Evolutionary conservation across 352 stramenopile species (phyloP).

Genomic region (Phytophthora multivora): DNA sequence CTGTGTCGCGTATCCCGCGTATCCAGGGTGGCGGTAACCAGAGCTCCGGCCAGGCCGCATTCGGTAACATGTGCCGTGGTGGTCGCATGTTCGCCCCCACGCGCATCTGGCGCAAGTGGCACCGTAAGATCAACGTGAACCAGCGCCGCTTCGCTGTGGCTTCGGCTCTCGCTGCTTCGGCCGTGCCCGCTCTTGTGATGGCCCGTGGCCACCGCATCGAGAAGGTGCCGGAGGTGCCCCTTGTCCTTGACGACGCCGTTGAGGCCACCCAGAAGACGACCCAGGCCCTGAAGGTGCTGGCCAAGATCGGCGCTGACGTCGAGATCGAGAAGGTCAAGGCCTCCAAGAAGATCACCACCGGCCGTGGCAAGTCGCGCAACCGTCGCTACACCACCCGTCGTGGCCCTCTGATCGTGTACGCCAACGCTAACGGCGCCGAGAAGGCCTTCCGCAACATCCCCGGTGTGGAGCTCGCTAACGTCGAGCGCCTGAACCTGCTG

Average conservation of each 20-base stretch:
- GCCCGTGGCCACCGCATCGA: conserved; percentile 98
- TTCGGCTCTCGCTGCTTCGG: conserved; percentile 97
- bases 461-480: conserved; percentile 96
- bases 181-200: conserved; percentile 97
- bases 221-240: conserved; percentile 96
- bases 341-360: conserved; percentile 97
- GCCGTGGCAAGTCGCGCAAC: conserved; percentile 99
- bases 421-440: conserved; percentile 92
- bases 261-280: conserved; percentile 96
- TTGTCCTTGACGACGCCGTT: conserved; percentile 95
- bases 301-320: conserved; percentile 92
- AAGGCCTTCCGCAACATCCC: conserved; percentile 98
- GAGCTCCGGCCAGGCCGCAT: conserved; percentile 97
- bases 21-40: conserved; percentile 98
- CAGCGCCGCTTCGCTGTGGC: conserved; percentile 97
- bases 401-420: conserved; percentile 97
- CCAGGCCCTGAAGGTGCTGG: conserved; percentile 94
- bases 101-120: conserved; percentile 99
- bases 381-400: conserved; percentile 95
- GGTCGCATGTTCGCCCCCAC: conserved; percentile 99
- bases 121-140: conserved; percentile 98
- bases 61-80: conserved; percentile 99
- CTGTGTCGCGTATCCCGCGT: conserved; percentile 99
- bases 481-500: conserved; percentile 98
- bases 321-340: conserved; percentile 98